Conservation (phyloP, 306 rosid species). For the Cajanus cajan region DNA sequence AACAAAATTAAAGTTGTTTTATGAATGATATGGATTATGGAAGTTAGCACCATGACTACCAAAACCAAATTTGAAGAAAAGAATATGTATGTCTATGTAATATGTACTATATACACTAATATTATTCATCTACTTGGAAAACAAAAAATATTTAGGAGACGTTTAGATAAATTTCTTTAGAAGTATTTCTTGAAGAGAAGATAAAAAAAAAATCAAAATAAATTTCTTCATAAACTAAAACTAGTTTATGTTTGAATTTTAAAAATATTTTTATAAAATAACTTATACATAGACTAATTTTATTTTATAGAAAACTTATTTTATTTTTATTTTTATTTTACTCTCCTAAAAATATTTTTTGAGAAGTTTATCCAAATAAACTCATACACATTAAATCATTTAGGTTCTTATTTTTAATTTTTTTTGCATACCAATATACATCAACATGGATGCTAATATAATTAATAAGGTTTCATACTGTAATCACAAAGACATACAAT, state of each 20-base stretch:
- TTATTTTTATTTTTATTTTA: no score
- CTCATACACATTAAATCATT: neutral
- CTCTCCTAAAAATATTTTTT: no score
- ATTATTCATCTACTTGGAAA: neutral
- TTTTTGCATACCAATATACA: neutral
- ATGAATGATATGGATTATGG: neutral
- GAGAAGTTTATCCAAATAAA: no score
- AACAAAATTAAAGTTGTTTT: constrained; percentile 7
- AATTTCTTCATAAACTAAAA: no score
- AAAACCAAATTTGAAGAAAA: neutral
- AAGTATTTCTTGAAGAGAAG: no score
- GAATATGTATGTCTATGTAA: neutral
- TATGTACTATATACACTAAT: neutral
- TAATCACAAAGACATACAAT: neutral
- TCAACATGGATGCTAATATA: neutral
- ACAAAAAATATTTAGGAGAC: neutral
- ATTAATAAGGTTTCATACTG: neutral
- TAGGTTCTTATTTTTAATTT: neutral
- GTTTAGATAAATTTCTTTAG: no score
- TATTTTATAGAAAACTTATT: no score
- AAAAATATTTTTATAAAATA: no score
- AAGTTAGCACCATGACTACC: neutral
- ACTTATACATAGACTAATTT: no score
- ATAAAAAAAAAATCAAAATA: no score
- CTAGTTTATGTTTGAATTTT: no score